Evolutionary conservation across 306 rosid genomes (phyloP), one percentile per base, ranked within the genome.

Genomic region (Crataegus laevigata): DNA sequence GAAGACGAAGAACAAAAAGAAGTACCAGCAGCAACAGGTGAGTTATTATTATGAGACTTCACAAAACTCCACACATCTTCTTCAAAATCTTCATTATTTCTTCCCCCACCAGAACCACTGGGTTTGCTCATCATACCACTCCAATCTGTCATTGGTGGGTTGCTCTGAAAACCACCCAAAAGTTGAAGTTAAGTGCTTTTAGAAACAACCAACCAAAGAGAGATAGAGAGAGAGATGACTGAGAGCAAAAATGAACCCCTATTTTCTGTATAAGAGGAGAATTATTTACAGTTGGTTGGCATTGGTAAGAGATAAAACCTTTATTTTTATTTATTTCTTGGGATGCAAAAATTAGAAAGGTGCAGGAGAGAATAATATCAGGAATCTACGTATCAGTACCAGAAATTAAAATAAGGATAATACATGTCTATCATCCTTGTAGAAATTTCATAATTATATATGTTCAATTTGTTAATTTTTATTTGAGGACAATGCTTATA

Each of bases 301-400:
- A 6, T 24, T 30, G 40, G 45, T 69, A 82, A 82, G 82, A 75
- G 84, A 86, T 50, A 76, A 86, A 78, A 75, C 9, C 26, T 12
- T 4, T 50, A 45, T 70, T 60, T 81, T 61, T 66, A 68, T 64
- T 72, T 3, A 67, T 70, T 73, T 76, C 82, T 86, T 65, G 91
- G 89, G 88, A 89, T 88, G 85, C 68, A 88, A 82, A 86, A 89
- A 64, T 77, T 84, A 87, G 86, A 84, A 81, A 88, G 89, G 80
- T 79, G 76, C 21, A 72, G 64, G 86, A 83, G 89, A 88, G 87
- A 87, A 91, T 82, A 87, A 86, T 82, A 85, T 81, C 86, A 88
- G 88, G 96, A 89, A 93, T 85, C 89, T 89, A 82, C 88, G 78
- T 82, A 15, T 81, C 82, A 84, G 61, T 40, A 9, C 21, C 6